Conservation (phyloP, 2,329 filamentous ascomycete genomes). For the Xylaria sp. region DNA sequence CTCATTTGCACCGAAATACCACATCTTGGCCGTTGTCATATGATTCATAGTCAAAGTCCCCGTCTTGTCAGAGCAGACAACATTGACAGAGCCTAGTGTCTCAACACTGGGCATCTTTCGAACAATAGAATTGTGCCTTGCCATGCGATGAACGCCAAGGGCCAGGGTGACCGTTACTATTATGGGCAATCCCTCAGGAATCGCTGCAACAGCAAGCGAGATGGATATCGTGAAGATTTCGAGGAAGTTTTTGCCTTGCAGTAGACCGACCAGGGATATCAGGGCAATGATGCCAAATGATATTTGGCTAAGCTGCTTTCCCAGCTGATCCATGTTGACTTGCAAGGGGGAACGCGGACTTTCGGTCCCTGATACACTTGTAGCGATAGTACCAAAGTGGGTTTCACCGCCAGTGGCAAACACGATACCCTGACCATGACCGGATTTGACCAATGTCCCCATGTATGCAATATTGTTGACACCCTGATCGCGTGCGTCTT, state of each 20-base stretch:
- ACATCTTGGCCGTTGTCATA: conserved; percentile 96
- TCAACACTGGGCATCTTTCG: conserved; percentile 95
- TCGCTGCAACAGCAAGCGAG: conserved; percentile 92
- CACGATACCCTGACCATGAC: conserved; percentile 94
- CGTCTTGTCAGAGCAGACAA: conserved; percentile 99
- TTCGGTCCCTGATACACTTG: conserved; percentile 91
- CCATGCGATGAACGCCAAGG: conserved; percentile 94
- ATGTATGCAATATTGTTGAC: conserved; percentile 96
- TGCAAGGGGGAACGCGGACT: conserved; percentile 93
- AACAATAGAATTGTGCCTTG: conserved; percentile 91
- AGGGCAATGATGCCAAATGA: conserved; percentile 93
- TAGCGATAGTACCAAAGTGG: conserved; percentile 94
- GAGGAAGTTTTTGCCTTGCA: conserved; percentile 85
- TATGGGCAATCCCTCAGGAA: conserved; percentile 93
- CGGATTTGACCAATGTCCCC: conserved; percentile 93
- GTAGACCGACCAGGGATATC: conserved; percentile 86
- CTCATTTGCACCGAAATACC: conserved; percentile 77
- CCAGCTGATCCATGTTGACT: conserved; percentile 95
- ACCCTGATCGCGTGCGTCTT: conserved; percentile 70
- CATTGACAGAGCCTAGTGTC: conserved; percentile 96
- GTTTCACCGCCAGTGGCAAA: conserved; percentile 93
- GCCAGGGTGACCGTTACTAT: conserved; percentile 97
- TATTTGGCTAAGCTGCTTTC: conserved; percentile 93
- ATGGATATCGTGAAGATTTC: conserved; percentile 99
- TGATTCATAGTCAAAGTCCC: conserved; percentile 95